A percentile compares a stretch with the other conserved stretches of the same genome.
Evolutionary conservation across 1,284 basidiomycete species (phyloP).

Genomic region (Pyrrhoderma noxium): DNA sequence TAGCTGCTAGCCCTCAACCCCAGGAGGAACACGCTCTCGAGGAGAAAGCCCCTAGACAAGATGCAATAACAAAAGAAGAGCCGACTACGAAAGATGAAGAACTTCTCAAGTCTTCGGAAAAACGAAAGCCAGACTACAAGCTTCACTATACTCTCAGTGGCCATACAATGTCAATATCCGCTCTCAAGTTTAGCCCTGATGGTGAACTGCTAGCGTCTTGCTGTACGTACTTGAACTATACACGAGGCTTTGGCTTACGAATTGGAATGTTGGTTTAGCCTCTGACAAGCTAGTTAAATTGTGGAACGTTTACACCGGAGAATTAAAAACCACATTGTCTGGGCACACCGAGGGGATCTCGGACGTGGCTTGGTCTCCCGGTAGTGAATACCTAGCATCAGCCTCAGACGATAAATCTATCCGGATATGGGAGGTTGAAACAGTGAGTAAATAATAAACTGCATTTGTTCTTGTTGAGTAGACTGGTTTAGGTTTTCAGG

Average conservation of each 20-base stretch:
- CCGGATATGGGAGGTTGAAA: constrained; percentile 72
- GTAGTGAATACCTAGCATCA: constrained; percentile 76
- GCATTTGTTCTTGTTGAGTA: neutral
- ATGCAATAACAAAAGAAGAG: constrained; percentile 9
- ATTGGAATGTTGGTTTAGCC: too few species aligned
- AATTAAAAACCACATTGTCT: constrained; percentile 60
- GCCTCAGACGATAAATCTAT: constrained; percentile 88
- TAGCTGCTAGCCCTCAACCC: neutral
- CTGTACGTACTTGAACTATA: too few species aligned
- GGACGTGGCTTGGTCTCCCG: constrained; percentile 80
- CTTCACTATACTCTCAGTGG: constrained; percentile 55
- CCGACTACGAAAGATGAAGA: constrained; percentile 2
- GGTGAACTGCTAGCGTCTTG: constrained; percentile 66
- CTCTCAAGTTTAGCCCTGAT: constrained; percentile 75
- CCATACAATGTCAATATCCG: constrained; percentile 66
- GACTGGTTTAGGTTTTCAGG: constrained; percentile 33
- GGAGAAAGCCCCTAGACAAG: constrained; percentile 16
- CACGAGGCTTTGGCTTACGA: neutral
- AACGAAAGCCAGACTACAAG: constrained; percentile 32
- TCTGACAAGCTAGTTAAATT: constrained; percentile 75
- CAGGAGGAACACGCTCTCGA: constrained; percentile 17
- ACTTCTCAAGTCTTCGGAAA: constrained; percentile 10
- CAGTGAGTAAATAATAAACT: constrained; percentile 34
- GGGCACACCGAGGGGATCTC: constrained; percentile 80
- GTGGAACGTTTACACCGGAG: constrained; percentile 67